Evolutionary conservation across 768 basidiomycete genomes (phyloP).

Genomic region (Pleurotus citrinopileatus): DNA sequence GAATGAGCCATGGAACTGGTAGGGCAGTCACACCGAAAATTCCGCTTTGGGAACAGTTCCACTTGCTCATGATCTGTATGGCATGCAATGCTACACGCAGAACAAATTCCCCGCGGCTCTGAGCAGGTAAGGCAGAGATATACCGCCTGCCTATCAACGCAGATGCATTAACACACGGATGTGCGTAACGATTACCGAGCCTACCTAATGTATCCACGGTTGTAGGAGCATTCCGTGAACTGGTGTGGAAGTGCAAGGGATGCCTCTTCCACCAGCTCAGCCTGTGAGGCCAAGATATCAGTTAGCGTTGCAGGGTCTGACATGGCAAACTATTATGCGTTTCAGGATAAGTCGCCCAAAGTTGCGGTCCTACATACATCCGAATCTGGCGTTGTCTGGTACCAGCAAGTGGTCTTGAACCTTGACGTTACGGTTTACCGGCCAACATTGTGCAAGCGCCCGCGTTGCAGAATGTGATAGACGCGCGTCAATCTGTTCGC

Average conservation of each 20-base stretch:
- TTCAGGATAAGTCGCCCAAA: too few species aligned
- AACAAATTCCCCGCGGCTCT: constrained; percentile 44
- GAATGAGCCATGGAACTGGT: constrained; percentile 56
- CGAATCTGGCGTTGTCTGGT: too few species aligned
- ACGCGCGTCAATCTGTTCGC: not conserved
- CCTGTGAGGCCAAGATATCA: constrained; percentile 46
- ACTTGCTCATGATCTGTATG: constrained; percentile 86
- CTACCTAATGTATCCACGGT: constrained; percentile 52
- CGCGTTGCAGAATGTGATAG: not conserved
- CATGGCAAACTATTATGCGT: not conserved
- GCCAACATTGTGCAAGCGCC: too few species aligned
- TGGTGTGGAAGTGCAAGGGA: constrained; percentile 59
- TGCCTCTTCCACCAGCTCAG: constrained; percentile 48
- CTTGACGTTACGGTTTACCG: too few species aligned
- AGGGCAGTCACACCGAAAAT: constrained; percentile 84
- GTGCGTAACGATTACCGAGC: constrained; percentile 4
- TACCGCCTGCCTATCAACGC: constrained; percentile 59
- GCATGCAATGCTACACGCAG: constrained; percentile 84
- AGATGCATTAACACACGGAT: constrained; percentile 12
- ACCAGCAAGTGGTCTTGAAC: too few species aligned
- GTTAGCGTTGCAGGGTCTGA: constrained; percentile 4
- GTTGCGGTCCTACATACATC: too few species aligned
- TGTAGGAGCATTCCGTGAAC: constrained; percentile 65
- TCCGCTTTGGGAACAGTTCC: constrained; percentile 82
- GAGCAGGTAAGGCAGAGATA: constrained; percentile 80